Base-by-base conservation (phyloP, 1,139 yeast species). In the Yamadazyma taylorii region DNA sequence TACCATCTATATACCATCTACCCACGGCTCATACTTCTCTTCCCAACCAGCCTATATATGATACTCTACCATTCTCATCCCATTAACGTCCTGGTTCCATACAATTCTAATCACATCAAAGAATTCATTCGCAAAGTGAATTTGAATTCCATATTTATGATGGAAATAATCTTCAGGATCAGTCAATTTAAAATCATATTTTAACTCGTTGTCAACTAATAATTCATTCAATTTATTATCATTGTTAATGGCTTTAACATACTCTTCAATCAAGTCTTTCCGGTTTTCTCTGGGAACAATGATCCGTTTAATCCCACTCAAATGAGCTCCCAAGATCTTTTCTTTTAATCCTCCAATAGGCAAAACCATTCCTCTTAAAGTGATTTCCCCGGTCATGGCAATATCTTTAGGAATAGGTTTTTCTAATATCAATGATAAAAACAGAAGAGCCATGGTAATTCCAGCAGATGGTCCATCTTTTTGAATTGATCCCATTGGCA, bases 391-490 rank as follows among this genome's bases (percentile, higher is more conserved):
- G 0, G 97, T 89, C 96, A 89, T 86, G 40, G 97, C 96, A 40
- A 87, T 65, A 38, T 76, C 72, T 11, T 75, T 61, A 5, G 85
- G 81, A 10, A 88, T 85, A 0, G 89, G 82, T 42, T 72, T 75
- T 42, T 81, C 75, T 37, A 87, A 60, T 3, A 89, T 73, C 40
- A 86, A 66, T 0, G 96, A 87, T 32, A 89, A 63, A 38, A 89
- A 68, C 56, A 89, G 85, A 35, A 88, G 62, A 0, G 96, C 85
- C 80, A 89, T 87, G 3, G 97, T 87, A 30, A 87, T 79, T 28
- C 97, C 97, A 0, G 97, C 97, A 27, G 90, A 81, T 2, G 97
- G 97, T 0, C 97, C 97, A 57, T 89, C 97, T 61, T 89, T 89
- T 24, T 85, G 81, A 30, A 88, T 73, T 0, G 94, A 85, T 0